Conservation (phyloP, 306 rosid genomes). For the Cicer judaicum region DNA sequence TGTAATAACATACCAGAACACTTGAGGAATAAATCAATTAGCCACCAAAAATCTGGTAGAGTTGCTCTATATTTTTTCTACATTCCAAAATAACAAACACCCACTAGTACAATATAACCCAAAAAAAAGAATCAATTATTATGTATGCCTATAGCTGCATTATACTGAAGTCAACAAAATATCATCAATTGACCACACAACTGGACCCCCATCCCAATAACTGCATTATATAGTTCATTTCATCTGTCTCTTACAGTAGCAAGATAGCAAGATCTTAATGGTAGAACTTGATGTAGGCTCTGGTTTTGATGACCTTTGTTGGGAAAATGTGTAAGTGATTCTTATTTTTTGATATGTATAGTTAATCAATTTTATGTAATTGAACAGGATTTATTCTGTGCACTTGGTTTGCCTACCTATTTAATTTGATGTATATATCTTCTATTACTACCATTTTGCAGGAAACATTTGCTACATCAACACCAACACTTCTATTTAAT, state of each 20-base stretch:
- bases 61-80: neutral
- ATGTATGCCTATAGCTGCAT: neutral
- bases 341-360: constrained; percentile 18
- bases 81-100: constrained; percentile 2
- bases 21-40: neutral
- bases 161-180: constrained; percentile 1
- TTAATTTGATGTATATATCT: constrained; percentile 38
- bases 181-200: neutral
- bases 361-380: constrained; percentile 26
- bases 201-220: neutral
- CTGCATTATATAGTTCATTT: neutral
- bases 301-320: constrained; percentile 33
- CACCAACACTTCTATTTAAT: constrained; percentile 83
- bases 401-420: constrained; percentile 24
- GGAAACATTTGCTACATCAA: constrained; percentile 79
- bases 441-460: constrained; percentile 54
- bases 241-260: constrained; percentile 6
- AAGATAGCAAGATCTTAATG: constrained; percentile 2
- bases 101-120: neutral
- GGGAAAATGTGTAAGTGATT: neutral
- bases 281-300: constrained; percentile 33
- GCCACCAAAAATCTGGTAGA: neutral
- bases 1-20: neutral
- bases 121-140: neutral
- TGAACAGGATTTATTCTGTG: constrained; percentile 12